Base-by-base conservation (phyloP, 306 rosid species). In the Quercus berberidifolia region DNA sequence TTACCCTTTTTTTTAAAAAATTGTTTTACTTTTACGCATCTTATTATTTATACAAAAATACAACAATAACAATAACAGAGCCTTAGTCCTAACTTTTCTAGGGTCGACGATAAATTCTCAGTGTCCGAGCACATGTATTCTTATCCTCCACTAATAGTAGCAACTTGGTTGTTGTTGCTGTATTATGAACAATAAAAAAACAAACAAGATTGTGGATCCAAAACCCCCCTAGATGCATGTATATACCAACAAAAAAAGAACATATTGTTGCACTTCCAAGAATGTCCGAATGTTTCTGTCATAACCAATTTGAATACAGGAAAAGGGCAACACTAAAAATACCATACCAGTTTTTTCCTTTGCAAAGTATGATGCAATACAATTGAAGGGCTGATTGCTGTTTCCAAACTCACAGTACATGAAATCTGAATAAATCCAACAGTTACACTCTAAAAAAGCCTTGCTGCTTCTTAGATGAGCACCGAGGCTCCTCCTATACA, bases 401-500 rank as follows among this genome's bases (percentile, higher is more conserved):
- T 73, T 69, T 77, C 71, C 70, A 70, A 41, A 71, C 26, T 65
- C 73, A 28, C 18, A 25, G 26, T 25, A 25, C 26, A 25, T 68
- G 78, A 60, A 62, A 67, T 49, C 77, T 71, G 38, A 73, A 68
- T 4, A 57, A 81, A 69, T 69, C 62, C 28, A 38, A 69, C 25
- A 71, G 74, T 9, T 12, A 5, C 9, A 33, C 26, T 17, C 31
- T 25, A 63, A 19, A 23, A 54, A 71, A 38, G 51, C 74, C 18
- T 46, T 20, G 43, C 63, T 77, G 71, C 77, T 62, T 31, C 82
- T 54, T 74, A 59, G 78, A 55, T 41, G 65, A 72, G 78, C 49
- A 74, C 31, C 46, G 18, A 41, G 13, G 73, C 74, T 62, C 80
- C 78, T 78, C 54, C 80, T 78, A 70, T 78, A 71, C 85, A 81